Percentiles rank a stretch among this genome's conserved stretches.
Evolutionary conservation across 2,329 filamentous ascomycete species (phyloP).

Genomic region (Aspergillus texensis): DNA sequence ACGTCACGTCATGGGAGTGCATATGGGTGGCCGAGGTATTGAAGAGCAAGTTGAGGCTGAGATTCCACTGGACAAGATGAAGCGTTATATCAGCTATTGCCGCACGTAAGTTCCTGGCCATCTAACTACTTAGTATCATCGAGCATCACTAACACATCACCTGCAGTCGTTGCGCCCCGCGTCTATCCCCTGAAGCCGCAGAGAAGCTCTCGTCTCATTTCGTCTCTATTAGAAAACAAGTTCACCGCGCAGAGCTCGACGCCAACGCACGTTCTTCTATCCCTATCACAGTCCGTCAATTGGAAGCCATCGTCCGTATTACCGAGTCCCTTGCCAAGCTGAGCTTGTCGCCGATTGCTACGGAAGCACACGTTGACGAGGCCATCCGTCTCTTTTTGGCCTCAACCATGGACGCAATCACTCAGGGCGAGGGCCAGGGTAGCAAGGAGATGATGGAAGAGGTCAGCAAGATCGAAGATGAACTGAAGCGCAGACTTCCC

Average conservation of each 20-base stretch:
- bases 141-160: conserved; percentile 17
- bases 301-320: conserved; percentile 96
- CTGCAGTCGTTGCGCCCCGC: conserved; percentile 80
- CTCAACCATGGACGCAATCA: conserved; percentile 96
- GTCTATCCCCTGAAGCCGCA: conserved; percentile 84
- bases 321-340: conserved; percentile 95
- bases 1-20: conserved; percentile 94
- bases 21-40: conserved; percentile 84
- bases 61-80: conserved; percentile 95
- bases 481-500: conserved; percentile 81
- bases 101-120: conserved; percentile 70
- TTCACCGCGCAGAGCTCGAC: conserved; percentile 86
- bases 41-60: conserved; percentile 85
- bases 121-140: background rate
- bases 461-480: conserved; percentile 81
- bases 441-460: conserved; percentile 91
- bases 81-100: conserved; percentile 95
- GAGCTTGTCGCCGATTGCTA: conserved; percentile 80
- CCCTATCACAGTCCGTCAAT: conserved; percentile 94
- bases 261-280: conserved; percentile 90
- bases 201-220: conserved; percentile 98
- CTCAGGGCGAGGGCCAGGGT: conserved; percentile 80
- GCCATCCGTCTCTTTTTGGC: conserved; percentile 95
- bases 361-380: conserved; percentile 91
- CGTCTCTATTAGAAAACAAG: conserved; percentile 90